These are phyloP conservation scores for Beauveria pseudobassiana DNA, from an alignment of 2,329 filamentous ascomycete species.

Conservation along the genomic window DNA sequence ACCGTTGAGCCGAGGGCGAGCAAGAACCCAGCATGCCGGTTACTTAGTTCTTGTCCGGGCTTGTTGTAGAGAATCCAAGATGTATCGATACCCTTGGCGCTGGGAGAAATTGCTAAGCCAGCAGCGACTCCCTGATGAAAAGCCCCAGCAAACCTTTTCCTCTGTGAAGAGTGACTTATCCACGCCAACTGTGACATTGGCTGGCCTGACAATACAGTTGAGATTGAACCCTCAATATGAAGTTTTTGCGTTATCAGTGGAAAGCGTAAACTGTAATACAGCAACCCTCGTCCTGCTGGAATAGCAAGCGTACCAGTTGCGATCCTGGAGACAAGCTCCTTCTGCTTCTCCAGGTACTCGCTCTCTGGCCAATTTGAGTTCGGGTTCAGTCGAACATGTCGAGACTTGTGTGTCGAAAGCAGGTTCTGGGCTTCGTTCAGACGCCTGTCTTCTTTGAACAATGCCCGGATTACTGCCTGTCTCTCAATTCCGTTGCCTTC, in stretches of 20 bases:
- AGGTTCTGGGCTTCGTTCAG: conserved; percentile 79
- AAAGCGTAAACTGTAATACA: conserved; percentile 80
- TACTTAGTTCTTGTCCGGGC: conserved; percentile 75
- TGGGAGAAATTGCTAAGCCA: conserved; percentile 80
- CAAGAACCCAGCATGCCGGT: conserved; percentile 91
- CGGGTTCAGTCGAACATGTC: conserved; percentile 68
- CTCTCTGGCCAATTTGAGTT: conserved; percentile 76
- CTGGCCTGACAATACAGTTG: conserved; percentile 84
- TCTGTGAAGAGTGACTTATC: conserved; percentile 84
- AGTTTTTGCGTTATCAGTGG: conserved; percentile 91
- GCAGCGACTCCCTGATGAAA: conserved; percentile 96
- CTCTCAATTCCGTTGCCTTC: conserved; percentile 79
- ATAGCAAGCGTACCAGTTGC: conserved; percentile 84
- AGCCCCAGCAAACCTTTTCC: conserved; percentile 96
- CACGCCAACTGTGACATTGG: conserved; percentile 86
- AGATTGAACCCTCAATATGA: conserved; percentile 82
- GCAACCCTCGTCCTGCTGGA: conserved; percentile 75
- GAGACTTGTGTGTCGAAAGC: conserved; percentile 76
- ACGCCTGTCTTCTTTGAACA: conserved; percentile 87
- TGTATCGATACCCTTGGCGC: conserved; percentile 90
- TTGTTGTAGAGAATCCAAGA: conserved; percentile 99
- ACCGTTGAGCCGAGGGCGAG: conserved; percentile 88
- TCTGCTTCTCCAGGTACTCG: conserved; percentile 84
- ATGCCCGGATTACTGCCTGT: conserved; percentile 71
- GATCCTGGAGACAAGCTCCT: conserved; percentile 78